These are phyloP conservation scores for Hyphopichia homilentoma DNA, from an alignment of 805 yeast genomes.

Conservation along the genomic window DNA sequence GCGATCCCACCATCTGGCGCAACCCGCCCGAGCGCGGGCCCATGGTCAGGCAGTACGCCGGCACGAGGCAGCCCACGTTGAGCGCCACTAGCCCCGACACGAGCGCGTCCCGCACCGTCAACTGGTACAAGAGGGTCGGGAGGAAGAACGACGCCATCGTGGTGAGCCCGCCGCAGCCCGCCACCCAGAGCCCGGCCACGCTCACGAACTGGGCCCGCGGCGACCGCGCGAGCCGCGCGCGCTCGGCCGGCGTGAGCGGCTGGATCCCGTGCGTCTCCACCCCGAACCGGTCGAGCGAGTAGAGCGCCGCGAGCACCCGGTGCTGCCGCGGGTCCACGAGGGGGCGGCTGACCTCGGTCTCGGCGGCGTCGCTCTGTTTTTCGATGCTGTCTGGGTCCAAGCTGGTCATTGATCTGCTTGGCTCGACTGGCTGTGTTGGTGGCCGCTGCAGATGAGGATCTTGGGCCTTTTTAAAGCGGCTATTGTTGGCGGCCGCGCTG, in stretches of 20 bases:
- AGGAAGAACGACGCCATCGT: slow-evolving; percentile 36
- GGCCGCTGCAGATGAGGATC: no score
- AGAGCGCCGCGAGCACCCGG: slow-evolving; percentile 13
- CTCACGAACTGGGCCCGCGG: slow-evolving; percentile 17
- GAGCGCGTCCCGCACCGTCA: slow-evolving; percentile 23
- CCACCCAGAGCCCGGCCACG: slow-evolving; percentile 35
- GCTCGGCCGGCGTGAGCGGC: slow-evolving; percentile 25
- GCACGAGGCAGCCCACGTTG: slow-evolving; percentile 31
- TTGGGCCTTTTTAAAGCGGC: no score
- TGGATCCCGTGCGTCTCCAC: slow-evolving; percentile 35
- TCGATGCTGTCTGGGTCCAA: no score
- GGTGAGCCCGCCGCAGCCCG: slow-evolving; percentile 37
- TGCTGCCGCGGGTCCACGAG: no score
- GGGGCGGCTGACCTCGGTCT: no score
- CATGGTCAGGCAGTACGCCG: slow-evolving; percentile 37
- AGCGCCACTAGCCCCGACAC: slow-evolving; percentile 26
- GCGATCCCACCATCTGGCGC: slow-evolving; percentile 35
- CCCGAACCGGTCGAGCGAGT: slow-evolving; percentile 24
- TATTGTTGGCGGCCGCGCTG: no score
- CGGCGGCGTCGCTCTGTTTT: no score
- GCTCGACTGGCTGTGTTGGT: no score
- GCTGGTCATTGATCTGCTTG: no score
- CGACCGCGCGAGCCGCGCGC: slow-evolving; percentile 10
- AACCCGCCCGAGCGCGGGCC: slow-evolving; percentile 37
- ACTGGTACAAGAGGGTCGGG: slow-evolving; percentile 25